These are phyloP conservation scores for Kockovaella imperatae DNA, from an alignment of 768 basidiomycete species.

Conservation along the genomic window DNA sequence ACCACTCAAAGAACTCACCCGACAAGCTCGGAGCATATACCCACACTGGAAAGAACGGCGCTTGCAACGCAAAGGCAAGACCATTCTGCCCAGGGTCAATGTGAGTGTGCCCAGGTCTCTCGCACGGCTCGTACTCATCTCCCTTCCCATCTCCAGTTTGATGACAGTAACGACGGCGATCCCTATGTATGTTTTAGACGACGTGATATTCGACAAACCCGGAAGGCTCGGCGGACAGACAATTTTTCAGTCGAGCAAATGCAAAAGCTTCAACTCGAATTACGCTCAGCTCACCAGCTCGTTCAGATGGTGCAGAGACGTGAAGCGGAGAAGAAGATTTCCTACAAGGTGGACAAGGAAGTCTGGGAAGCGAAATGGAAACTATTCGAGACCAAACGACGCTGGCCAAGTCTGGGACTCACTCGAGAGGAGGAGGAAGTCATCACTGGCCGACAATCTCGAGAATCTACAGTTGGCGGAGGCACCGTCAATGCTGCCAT, in stretches of 20 bases:
- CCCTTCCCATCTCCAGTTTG: slow-evolving; percentile 51
- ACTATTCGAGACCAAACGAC: slow-evolving; percentile 71
- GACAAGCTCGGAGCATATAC: slow-evolving; percentile 66
- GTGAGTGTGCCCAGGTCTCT: slow-evolving; percentile 49
- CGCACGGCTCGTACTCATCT: background rate
- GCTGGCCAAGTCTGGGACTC: slow-evolving; percentile 47
- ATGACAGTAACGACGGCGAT: slow-evolving; percentile 81
- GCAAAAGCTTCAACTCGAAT: slow-evolving; percentile 66
- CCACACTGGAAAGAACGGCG: slow-evolving; percentile 86
- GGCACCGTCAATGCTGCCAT: slow-evolving; percentile 49
- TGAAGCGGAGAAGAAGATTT: slow-evolving; percentile 67
- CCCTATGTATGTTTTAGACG: slow-evolving; percentile 96
- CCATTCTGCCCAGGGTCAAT: slow-evolving; percentile 80
- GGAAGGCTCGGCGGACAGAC: slow-evolving; percentile 90
- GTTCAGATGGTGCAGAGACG: slow-evolving; percentile 62
- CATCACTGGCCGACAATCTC: slow-evolving; percentile 27
- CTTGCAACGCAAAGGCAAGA: slow-evolving; percentile 66
- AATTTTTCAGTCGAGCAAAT: slow-evolving; percentile 83
- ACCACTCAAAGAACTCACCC: slow-evolving; percentile 54
- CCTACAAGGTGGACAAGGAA: slow-evolving; percentile 53
- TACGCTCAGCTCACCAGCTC: slow-evolving; percentile 64
- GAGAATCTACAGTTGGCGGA: background rate
- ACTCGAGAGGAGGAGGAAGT: slow-evolving; percentile 46
- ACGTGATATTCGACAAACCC: slow-evolving; percentile 83
- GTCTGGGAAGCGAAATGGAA: slow-evolving; percentile 74